These are phyloP conservation scores for Fusarium ramigenum DNA, from an alignment of 2,329 filamentous ascomycete genomes.

Conservation along the genomic window DNA sequence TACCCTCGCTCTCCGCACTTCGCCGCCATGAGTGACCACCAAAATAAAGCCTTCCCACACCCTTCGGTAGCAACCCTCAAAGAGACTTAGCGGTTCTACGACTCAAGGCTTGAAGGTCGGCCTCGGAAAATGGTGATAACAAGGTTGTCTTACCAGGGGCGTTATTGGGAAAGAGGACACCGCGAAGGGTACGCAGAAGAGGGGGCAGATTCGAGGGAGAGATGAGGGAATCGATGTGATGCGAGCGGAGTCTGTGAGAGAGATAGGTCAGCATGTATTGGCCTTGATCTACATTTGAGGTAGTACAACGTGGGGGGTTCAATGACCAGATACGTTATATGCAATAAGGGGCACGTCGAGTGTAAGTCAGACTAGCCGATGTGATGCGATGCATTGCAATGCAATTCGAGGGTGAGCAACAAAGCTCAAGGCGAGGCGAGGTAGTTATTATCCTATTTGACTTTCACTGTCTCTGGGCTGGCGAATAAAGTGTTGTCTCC, in stretches of 20 bases:
- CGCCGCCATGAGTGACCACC: conserved; percentile 49
- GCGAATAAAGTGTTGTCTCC: conserved; percentile 18
- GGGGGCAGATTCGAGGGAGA: conserved; percentile 71
- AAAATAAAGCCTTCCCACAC: conserved; percentile 62
- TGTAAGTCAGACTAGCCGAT: conserved; percentile 21
- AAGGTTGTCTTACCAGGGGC: conserved; percentile 72
- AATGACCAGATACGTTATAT: conserved; percentile 27
- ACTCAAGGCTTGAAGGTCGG: conserved; percentile 69
- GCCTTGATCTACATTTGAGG: conserved; percentile 25
- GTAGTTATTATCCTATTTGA: conserved; percentile 33
- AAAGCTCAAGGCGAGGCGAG: conserved; percentile 26
- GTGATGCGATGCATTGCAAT: conserved; percentile 11
- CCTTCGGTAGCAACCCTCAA: conserved; percentile 58
- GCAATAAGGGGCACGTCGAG: conserved; percentile 22
- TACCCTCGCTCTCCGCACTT: conserved; percentile 34
- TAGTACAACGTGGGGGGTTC: conserved; percentile 26
- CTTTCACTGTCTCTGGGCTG: conserved; percentile 17
- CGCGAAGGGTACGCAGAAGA: conserved; percentile 76
- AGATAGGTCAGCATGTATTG: conserved; percentile 38
- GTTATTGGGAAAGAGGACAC: conserved; percentile 87
- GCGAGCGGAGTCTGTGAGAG: conserved; percentile 63
- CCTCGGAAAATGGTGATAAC: conserved; percentile 66
- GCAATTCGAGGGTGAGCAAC: conserved; percentile 22
- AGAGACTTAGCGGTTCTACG: conserved; percentile 72
- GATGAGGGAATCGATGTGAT: conserved; percentile 66